Percentiles rank a stretch among this genome's conserved stretches.
Conservation (phyloP, 495 filamentous ascomycete genomes). For the Annulohypoxylon bovei region DNA sequence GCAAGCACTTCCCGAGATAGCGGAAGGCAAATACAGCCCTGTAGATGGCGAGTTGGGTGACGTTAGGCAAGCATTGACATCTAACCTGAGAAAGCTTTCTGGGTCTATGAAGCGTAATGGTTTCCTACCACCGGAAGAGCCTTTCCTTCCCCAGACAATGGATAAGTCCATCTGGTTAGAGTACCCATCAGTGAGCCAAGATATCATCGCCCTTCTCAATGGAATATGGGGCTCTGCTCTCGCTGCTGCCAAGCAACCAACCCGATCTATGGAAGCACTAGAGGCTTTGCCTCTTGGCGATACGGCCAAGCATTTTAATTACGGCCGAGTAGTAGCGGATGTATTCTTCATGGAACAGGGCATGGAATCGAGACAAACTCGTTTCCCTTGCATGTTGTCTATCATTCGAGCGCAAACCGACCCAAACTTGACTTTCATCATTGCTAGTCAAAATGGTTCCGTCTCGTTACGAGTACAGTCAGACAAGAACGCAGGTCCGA, state of each 20-base stretch:
- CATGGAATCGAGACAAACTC: conserved; percentile 67
- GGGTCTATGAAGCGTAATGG: conserved; percentile 85
- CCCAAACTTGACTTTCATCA: conserved; percentile 70
- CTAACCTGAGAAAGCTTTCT: conserved; percentile 74
- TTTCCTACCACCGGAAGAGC: conserved; percentile 72
- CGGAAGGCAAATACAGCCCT: conserved; percentile 47
- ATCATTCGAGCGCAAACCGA: conserved; percentile 74
- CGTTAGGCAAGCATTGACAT: conserved; percentile 64
- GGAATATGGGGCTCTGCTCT: conserved; percentile 65
- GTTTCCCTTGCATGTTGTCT: conserved; percentile 76
- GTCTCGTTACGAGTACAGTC: conserved; percentile 78
- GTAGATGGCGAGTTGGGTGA: conserved; percentile 56
- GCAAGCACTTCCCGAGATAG: conserved; percentile 67
- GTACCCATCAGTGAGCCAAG: conserved; percentile 74
- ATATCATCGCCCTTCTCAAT: conserved; percentile 72
- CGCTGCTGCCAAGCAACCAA: conserved; percentile 44
- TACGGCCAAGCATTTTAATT: conserved; percentile 73
- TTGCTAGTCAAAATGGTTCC: conserved; percentile 79
- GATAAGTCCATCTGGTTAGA: conserved; percentile 80
- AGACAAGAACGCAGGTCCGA: conserved; percentile 71
- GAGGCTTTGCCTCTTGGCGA: conserved; percentile 81
- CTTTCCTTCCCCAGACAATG: conserved; percentile 70
- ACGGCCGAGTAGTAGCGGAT: conserved; percentile 75
- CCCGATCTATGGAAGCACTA: conserved; percentile 59
- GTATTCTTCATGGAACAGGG: conserved; percentile 75